Base-by-base conservation (phyloP, 305 asterid genomes). In the Ilex paraguariensis region DNA sequence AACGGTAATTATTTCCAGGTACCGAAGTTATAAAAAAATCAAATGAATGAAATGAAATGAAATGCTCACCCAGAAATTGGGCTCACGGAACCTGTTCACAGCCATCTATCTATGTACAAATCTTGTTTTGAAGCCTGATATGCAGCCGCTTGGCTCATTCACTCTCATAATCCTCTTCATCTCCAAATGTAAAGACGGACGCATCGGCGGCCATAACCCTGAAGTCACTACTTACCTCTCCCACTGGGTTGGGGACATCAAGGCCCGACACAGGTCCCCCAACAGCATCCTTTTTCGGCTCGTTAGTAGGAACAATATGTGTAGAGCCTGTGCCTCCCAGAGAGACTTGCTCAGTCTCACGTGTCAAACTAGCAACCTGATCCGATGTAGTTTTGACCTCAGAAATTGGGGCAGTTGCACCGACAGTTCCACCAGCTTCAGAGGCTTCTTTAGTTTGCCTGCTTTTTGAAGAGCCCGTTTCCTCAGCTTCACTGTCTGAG, bases 131-230 rank as follows among this genome's bases (percentile, higher is more conserved):
- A 36, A 36, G 42, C 42, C 9, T 36, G 42, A 36, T 36, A 2
- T 36, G 7, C 42, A 36, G 9, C 42, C 42, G 7, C 42, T 36
- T 36, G 42, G 42, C 42, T 82, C 54, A 94, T 32, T 94, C 98
- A 70, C 96, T 94, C 64, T 94, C 99, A 50, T 86, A 78, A 45
- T 93, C 99, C 13, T 90, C 99, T 49, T 94, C 99, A 45, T 93
- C 99, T 59, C 98, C 99, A 62, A 94, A 94, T 48, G 99, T 73
- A 55, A 94, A 94, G 54, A 94, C 84, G 1, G 98, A 94, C 5
- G 99, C 99, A 77, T 94, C 99, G 9, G 99, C 99, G 63, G 93
- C 95, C 91, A 94, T 77, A 13, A 80, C 95, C 68, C 83, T 88
- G 89, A 94, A 94, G 66, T 90, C 91, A 65, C 99, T 93, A 65